Conservation (phyloP, 768 basidiomycete species). For the Boletus rex-veris region DNA sequence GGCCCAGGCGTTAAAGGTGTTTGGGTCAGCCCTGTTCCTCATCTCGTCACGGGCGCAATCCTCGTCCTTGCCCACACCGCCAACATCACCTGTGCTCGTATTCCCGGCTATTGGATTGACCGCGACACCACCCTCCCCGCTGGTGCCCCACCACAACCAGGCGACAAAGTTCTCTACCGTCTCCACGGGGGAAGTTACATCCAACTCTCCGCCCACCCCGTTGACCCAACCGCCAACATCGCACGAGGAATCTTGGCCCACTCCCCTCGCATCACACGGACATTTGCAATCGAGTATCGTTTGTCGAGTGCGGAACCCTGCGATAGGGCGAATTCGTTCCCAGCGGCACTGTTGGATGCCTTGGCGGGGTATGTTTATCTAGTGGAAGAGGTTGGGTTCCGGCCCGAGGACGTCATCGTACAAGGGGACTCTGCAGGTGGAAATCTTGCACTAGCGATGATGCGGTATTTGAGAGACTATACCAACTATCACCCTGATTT, state of each 20-base stretch:
- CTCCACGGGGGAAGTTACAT: slow-evolving; percentile 33
- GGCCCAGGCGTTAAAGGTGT: slow-evolving; percentile 28
- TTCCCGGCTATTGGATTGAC: slow-evolving; percentile 39
- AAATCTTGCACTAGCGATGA: slow-evolving; percentile 41
- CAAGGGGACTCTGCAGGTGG: slow-evolving; percentile 56
- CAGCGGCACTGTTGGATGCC: slow-evolving; percentile 51
- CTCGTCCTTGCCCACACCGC: slow-evolving; percentile 26
- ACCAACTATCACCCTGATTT: slow-evolving; percentile 11
- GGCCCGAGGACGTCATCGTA: slow-evolving; percentile 42
- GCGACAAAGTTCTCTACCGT: slow-evolving; percentile 34
- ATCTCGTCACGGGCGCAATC: slow-evolving; percentile 33
- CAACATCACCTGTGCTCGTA: slow-evolving; percentile 24
- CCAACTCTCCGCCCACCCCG: slow-evolving; percentile 28
- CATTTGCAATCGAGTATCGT: slow-evolving; percentile 47
- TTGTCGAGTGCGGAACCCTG: slow-evolving; percentile 33
- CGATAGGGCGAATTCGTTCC: slow-evolving; percentile 40
- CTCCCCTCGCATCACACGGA: slow-evolving; percentile 21
- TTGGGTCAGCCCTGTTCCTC: slow-evolving; percentile 35
- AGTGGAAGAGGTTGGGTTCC: slow-evolving; percentile 39
- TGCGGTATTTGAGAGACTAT: slow-evolving; percentile 34
- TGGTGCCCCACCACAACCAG: slow-evolving; percentile 20
- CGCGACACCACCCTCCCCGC: slow-evolving; percentile 13
- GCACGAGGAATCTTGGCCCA: slow-evolving; percentile 18
- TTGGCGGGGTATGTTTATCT: slow-evolving; percentile 52
- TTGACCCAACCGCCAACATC: slow-evolving; percentile 22